Conservation (phyloP, 1,284 basidiomycete genomes). For the Coniferiporia weirii region DNA sequence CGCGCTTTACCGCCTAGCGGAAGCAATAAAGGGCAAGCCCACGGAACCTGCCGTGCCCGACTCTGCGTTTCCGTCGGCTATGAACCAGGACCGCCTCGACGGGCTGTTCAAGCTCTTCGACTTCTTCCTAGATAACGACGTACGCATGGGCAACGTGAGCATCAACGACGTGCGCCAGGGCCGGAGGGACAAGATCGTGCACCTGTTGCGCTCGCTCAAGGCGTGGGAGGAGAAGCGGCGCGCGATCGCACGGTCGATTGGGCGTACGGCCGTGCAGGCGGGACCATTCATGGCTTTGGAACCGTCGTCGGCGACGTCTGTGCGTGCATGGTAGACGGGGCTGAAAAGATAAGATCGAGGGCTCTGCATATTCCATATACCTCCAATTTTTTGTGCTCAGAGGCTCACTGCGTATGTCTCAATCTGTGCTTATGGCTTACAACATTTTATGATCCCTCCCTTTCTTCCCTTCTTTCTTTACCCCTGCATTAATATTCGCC, state of each 20-base stretch:
- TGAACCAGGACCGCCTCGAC: conserved; percentile 75
- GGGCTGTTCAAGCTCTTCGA: conserved; percentile 87
- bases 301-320: background rate
- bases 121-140: conserved; percentile 82
- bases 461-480: too few species aligned
- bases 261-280: conserved; percentile 20
- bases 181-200: conserved; percentile 71
- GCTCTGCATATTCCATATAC: too few species aligned
- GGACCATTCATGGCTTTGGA: conserved; percentile 18
- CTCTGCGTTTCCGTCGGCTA: conserved; percentile 66
- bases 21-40: conserved; percentile 67
- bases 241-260: conserved; percentile 48
- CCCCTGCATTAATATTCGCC: too few species aligned
- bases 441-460: too few species aligned
- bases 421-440: too few species aligned
- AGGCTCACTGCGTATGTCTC: too few species aligned
- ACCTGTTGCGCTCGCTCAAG: conserved; percentile 71
- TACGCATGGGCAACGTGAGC: conserved; percentile 84
- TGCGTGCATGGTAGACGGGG: conserved; percentile 1
- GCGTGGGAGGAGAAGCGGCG: conserved; percentile 71
- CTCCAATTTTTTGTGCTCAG: background rate
- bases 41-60: conserved; percentile 68
- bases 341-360: too few species aligned
- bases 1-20: conserved; percentile 69
- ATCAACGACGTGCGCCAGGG: conserved; percentile 86